Evolutionary conservation across 2,329 filamentous ascomycete genomes (phyloP), one percentile per base, ranked within the genome.

Genomic region (Cercospora nicotianae): DNA sequence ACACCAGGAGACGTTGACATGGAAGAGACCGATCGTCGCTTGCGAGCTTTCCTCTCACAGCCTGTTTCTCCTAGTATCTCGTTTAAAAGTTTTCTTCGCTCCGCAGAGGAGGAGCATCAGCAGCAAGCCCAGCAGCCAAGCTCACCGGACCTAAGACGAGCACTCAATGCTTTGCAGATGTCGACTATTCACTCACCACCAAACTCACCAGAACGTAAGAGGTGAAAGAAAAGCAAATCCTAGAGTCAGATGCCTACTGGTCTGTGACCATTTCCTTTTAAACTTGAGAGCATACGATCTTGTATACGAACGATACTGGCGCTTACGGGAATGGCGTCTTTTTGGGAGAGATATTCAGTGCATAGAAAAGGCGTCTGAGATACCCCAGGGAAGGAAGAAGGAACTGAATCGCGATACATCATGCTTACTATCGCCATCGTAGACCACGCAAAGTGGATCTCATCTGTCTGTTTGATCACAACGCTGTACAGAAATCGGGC

Each of bases 51-150:
- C 45, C 55, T 71, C 12, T 73, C 71, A 1, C 71, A 73, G 36
- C 71, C 71, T 6, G 60, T 67, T 12, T 73, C 71, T 4, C 71
- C 71, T 9, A 73, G 71, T 62, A 69, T 70, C 5, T 65, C 70
- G 4, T 72, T 67, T 67, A 73, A 73, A 53, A 65, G 65, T 9
- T 72, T 63, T 16, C 68, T 69, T 53, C 65, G 64, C 48, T 23
- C 36, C 12, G 30, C 55, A 58, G 31, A 36, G 9, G 55, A 36
- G 28, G 26, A 65, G 10, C 23, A 65, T 63, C 48, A 48, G 48
- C 42, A 65, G 8, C 36, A 36, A 60, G 5, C 23, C 3, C 65
- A 57, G 3, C 64, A 65, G 16, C 70, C 70, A 12, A 57, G 58
- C 20, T 69, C 67, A 28, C 71, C 69, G 18, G 69, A 70, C 16